Evolutionary conservation across 176 grass and related monocot species (phyloP), one percentile per base, ranked within the genome.

Genomic region (Bromus sterilis): DNA sequence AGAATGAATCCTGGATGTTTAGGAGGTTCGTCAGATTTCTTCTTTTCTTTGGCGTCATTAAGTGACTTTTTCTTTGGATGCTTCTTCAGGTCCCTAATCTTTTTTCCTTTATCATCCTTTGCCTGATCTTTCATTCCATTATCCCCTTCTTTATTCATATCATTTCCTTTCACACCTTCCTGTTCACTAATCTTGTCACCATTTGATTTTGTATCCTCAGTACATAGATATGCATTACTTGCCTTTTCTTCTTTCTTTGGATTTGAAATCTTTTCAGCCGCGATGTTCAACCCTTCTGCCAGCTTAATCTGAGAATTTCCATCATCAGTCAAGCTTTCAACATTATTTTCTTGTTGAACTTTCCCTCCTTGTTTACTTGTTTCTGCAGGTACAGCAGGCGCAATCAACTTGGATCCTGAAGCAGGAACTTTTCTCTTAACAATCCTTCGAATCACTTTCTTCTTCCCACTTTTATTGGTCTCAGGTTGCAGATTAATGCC

Each of bases 1-100:
- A 93, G 66, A 40, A 93, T 83, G 70, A 93, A 88, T 71, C 91
- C 91, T 75, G 88, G 87, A 76, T 93, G 68, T 62, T 76, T 93
- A 26, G 91, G 91, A 20, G 78, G 85, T 76, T 88, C 91, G 49
- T 90, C 85, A 62, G 66, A 51, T 74, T 82, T 85, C 23, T 34
- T 74, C 66, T 83, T 90, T 44, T 90, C 88, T 51, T 88, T 93
- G 8, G 32, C 16, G 41, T 90, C 91, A 55, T 83, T 88, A 20
- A 49, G 74, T 33, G 76, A 84, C 48, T 84, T 89, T 41, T 86
- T 79, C 49, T 86, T 83, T 1, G 56, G 58, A 51, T 92, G 87
- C 74, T 48, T 60, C 67, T 78, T 86, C 9, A 6, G 26, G 33
- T 84, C 83, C 73, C 56, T 90, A 44, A 56, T 81, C 31, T 75